Base-by-base conservation (phyloP, 257 asterid species). In the Salvia splendens region DNA sequence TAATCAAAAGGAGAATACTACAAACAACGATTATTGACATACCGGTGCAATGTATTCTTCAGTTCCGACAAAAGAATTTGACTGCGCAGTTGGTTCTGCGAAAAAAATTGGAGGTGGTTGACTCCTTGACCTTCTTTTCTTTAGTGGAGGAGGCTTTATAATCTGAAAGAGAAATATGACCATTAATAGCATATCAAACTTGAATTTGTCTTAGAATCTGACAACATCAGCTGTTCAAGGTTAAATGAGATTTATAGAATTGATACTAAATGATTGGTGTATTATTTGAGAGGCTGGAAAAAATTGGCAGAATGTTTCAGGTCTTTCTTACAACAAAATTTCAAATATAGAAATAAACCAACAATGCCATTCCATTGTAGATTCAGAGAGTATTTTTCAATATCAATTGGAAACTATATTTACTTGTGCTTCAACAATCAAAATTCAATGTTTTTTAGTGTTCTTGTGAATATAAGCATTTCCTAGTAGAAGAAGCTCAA, bases 41-140 rank as follows among this genome's bases (percentile, higher is more conserved):
- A 93, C 99, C 79, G 99, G 99, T 42, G 99, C 96, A 77, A 93
- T 90, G 74, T 93, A 93, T 76, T 93, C 99, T 82, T 93, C 99
- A 65, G 97, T 93, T 50, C 99, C 99, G 28, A 93, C 99, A 53
- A 93, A 93, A 30, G 99, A 93, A 83, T 93, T 93, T 41, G 99
- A 93, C 70, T 85, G 97, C 5, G 95, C 73, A 75, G 65, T 71
- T 67, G 99, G 99, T 75, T 93, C 97, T 60, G 99, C 97, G 61
- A 88, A 84, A 65, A 93, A 86, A 33, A 76, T 70, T 48, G 99
- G 99, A 65, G 92, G 92, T 33, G 85, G 96, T 62, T 87, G 91
- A 68, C 83, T 84, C 75, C 80, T 83, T 12, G 97, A 88, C 75
- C 87, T 85, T 80, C 91, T 75, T 24, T 73, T 80, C 82, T 76